Percentiles rank a stretch among this genome's conserved stretches.
Evolutionary conservation across 129 eudicot genomes (phyloP).

Genomic region (Kitagawia praeruptora): DNA sequence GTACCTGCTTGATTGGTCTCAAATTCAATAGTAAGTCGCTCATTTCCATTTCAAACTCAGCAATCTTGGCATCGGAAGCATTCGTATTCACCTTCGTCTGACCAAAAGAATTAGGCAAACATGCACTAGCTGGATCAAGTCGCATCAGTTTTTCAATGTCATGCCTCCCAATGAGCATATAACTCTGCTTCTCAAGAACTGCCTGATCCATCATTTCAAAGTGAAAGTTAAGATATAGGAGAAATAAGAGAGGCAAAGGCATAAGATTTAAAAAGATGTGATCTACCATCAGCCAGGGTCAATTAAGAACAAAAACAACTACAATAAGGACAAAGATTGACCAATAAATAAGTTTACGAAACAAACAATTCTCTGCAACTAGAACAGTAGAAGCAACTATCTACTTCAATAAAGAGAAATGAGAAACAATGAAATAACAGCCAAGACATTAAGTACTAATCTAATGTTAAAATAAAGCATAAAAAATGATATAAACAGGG

Average conservation of each 20-base stretch:
- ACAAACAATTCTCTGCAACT: neutral
- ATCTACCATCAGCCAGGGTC: neutral
- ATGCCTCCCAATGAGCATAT: conserved; percentile 97
- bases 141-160: conserved; percentile 81
- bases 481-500: conserved; percentile 13
- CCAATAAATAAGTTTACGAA: neutral
- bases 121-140: conserved; percentile 82
- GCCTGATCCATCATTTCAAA: conserved; percentile 61
- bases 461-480: neutral
- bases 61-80: conserved; percentile 44
- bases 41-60: conserved; percentile 62
- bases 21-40: conserved; percentile 67
- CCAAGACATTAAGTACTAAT: neutral
- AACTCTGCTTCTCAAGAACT: conserved; percentile 98
- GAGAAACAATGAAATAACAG: neutral
- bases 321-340: neutral
- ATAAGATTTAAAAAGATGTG: neutral
- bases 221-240: conserved; percentile 11
- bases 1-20: conserved; percentile 95
- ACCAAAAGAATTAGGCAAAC: conserved; percentile 55
- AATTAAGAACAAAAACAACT: neutral
- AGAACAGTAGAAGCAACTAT: neutral
- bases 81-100: conserved; percentile 30
- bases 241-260: neutral
- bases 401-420: neutral